Evolutionary conservation across 129 eudicot genomes (phyloP), one percentile per base, ranked within the genome.

Genomic region (Heracleum sosnowskyi): DNA sequence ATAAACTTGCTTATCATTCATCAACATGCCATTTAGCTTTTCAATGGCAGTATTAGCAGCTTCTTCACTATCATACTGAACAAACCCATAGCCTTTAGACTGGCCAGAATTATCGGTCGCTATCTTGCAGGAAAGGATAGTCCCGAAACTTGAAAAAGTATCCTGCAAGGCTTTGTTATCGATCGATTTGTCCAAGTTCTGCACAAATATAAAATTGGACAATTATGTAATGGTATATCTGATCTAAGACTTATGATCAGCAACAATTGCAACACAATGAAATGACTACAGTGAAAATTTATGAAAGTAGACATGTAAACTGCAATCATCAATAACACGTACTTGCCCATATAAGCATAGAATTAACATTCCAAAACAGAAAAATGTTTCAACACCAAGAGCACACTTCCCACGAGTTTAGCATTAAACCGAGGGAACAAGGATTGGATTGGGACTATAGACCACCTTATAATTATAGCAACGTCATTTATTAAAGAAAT

Each of bases 31-130:
- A 63, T 87, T 81, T 33, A 86, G 73, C 76, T 85, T 79, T 20
- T 89, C 85, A 31, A 89, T 87, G 24, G 93, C 93, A 28, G 24
- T 75, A 44, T 81, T 83, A 17, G 93, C 91, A 78, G 86, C 77
- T 77, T 85, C 93, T 60, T 85, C 89, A 40, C 75, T 73, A 20
- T 86, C 87, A 60, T 80, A 89, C 69, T 86, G 87, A 64, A 89
- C 93, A 74, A 84, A 89, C 0, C 93, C 93, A 46, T 86, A 89
- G 40, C 93, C 93, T 80, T 86, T 86, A 45, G 90, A 89, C 64
- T 81, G 83, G 12, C 89, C 90, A 34, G 80, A 76, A 22, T 74
- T 53, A 69, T 86, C 93, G 5, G 86, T 83, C 11, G 79, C 87
- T 29, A 86, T 81, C 79, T 86, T 89, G 86, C 84, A 84, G 18